phyloP scores from a whole-genome alignment of 176 grass and related monocot species.

The Oryza nivara region DNA sequence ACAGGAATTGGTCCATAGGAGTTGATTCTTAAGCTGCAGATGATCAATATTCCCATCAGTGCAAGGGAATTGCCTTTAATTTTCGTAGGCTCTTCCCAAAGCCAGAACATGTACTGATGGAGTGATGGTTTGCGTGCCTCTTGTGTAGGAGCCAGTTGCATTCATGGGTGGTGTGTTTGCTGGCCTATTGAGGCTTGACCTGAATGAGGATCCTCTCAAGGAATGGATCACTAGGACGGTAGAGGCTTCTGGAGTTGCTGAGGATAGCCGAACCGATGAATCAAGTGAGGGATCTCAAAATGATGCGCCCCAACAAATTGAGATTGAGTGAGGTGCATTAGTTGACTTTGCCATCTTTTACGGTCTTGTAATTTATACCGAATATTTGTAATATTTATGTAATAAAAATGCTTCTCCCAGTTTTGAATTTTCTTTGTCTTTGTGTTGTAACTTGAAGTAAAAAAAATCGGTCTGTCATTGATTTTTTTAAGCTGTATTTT shows the following conservation, averaged over 20 bases:
- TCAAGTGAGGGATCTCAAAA: conserved; percentile 53
- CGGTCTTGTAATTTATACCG: conserved; percentile 24
- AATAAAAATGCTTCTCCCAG: conserved; percentile 4
- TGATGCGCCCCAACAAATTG: conserved; percentile 77
- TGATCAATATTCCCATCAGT: not conserved
- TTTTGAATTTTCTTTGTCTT: not conserved
- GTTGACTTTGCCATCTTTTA: conserved; percentile 1
- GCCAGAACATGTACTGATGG: conserved; percentile 9
- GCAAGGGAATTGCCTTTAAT: not conserved
- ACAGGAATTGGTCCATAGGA: not conserved
- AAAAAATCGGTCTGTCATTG: not conserved
- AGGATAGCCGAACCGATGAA: conserved; percentile 48
- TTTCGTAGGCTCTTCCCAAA: not conserved
- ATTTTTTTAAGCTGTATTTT: not conserved
- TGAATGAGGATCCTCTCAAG: conserved; percentile 95
- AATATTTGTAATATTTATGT: conserved; percentile 31
- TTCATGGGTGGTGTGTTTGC: conserved; percentile 94
- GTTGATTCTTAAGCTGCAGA: not conserved
- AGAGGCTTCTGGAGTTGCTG: conserved; percentile 76
- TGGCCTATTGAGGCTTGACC: conserved; percentile 87
- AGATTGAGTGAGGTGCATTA: conserved; percentile 79
- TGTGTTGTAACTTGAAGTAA: conserved; percentile 21
- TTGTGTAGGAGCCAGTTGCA: conserved; percentile 86
- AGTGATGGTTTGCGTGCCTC: not conserved
- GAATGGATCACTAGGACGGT: conserved; percentile 84